Evolutionary conservation across 2,329 filamentous ascomycete genomes (phyloP), one percentile per base, ranked within the genome.

Genomic region (Parastagonospora nodorum): DNA sequence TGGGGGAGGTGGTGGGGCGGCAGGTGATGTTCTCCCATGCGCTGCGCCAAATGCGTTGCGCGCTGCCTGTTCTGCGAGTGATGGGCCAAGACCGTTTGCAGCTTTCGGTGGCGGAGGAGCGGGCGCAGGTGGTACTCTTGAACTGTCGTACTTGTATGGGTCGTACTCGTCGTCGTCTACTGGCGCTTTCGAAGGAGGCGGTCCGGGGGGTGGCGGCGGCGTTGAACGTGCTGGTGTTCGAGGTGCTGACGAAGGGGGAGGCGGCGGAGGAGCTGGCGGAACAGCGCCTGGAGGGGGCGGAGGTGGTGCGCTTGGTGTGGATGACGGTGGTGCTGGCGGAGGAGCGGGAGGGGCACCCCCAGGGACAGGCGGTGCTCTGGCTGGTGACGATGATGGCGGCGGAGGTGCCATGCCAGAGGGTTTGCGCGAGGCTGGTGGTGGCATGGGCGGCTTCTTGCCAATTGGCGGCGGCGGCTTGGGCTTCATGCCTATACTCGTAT

Each of bases 381-480:
- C 74, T 50, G 78, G 74, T 24, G 19, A 24, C 41, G 75, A 77
- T 65, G 73, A 63, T 50, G 74, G 68, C 1, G 76, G 74, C n/a
- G 73, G 66, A 37, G 73, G 66, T 27, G 75, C 71, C 41, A 76
- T 73, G 16, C 78, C 77, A 40, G 83, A 84, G 8, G 83, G 81
- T 66, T 86, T 87, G 58, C 84, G 78, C 35, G 78, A 77, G 16
- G 78, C 69, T 8, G 82, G 78, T 37, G 84, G 83, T 37, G 83
- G 83, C 15, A 84, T 81, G 5, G 83, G 83, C 35, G 81, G 79
- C 64, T 92, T 92, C 79, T 91, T 92, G 52, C 88, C 88, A 62
- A 90, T 82, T 5, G 88, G 88, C 10, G 89, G 89, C 28, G 91
- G 91, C 31, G 90, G 90, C 48, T 79, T 80, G 8, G 87, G 87